Evolutionary conservation across 495 filamentous ascomycete species (phyloP).

Genomic region (Neurospora tetrasperma): DNA sequence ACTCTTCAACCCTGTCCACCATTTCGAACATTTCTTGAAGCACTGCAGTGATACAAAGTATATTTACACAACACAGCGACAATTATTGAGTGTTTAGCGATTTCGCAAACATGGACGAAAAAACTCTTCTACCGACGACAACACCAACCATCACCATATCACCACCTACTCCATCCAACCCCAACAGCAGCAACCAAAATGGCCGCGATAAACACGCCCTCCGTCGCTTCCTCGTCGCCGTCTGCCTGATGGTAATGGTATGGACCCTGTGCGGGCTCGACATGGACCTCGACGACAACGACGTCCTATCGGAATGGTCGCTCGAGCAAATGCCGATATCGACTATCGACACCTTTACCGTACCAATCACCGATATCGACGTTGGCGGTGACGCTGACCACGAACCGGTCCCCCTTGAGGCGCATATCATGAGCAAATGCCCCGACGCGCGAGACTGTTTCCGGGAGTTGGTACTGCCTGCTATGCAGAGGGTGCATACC

Average conservation of each 20-base stretch:
- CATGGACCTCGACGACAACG: not conserved
- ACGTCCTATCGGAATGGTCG: not conserved
- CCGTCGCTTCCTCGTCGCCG: not conserved
- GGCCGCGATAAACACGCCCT: not conserved
- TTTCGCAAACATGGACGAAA: not conserved
- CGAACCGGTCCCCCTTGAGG: constrained; percentile 62
- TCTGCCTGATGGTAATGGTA: not conserved
- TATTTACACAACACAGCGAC: not conserved
- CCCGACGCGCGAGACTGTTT: constrained; percentile 78
- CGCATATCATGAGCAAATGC: constrained; percentile 93
- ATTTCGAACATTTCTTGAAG: not conserved
- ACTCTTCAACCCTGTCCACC: not conserved
- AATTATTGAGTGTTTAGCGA: not conserved
- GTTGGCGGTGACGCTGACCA: not conserved
- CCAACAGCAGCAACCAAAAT: not conserved
- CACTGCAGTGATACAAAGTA: not conserved
- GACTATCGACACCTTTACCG: not conserved
- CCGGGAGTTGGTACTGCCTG: constrained; percentile 67
- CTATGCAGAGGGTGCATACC: constrained; percentile 68
- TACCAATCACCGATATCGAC: not conserved
- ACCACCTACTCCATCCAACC: not conserved
- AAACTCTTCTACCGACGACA: not conserved
- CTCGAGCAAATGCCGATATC: not conserved
- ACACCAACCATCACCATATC: not conserved
- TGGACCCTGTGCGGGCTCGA: not conserved